Conservation (phyloP, 208 protist species). For the Leishmania arabica region DNA sequence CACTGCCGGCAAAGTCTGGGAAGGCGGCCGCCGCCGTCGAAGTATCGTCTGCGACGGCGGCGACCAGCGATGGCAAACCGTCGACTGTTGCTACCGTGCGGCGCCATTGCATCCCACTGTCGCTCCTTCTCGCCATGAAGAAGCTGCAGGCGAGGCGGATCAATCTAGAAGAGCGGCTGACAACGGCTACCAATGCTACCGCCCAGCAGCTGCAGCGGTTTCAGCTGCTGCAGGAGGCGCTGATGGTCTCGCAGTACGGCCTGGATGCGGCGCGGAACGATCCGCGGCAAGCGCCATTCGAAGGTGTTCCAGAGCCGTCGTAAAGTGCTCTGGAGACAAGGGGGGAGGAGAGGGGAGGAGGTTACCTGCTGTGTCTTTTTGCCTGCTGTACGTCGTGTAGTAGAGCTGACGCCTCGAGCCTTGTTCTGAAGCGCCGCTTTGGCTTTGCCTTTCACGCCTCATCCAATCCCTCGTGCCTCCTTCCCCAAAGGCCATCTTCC, state of each 20-base stretch:
- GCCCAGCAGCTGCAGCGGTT: conserved; percentile 40
- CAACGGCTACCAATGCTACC: conserved; percentile 8
- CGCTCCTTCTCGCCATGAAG: conserved; percentile 14
- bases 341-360: neutral
- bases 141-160: conserved; percentile 37
- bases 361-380: conserved; percentile 1
- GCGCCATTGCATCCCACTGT: conserved; percentile 8
- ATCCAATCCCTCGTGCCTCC: neutral
- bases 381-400: neutral
- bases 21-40: neutral
- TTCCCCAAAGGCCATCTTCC: too few species aligned
- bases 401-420: neutral
- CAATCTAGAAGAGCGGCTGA: conserved; percentile 36
- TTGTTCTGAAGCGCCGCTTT: neutral
- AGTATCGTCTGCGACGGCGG: neutral
- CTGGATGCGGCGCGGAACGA: conserved; percentile 24
- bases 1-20: neutral
- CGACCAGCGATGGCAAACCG: neutral
- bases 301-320: neutral
- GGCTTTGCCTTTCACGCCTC: too few species aligned
- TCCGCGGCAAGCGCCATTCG: neutral
- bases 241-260: conserved; percentile 46
- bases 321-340: neutral
- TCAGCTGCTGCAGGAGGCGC: conserved; percentile 49
- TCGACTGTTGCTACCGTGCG: neutral